Evolutionary conservation across 1,139 yeast genomes (phyloP).

Genomic region (Nadsonia commutata): DNA sequence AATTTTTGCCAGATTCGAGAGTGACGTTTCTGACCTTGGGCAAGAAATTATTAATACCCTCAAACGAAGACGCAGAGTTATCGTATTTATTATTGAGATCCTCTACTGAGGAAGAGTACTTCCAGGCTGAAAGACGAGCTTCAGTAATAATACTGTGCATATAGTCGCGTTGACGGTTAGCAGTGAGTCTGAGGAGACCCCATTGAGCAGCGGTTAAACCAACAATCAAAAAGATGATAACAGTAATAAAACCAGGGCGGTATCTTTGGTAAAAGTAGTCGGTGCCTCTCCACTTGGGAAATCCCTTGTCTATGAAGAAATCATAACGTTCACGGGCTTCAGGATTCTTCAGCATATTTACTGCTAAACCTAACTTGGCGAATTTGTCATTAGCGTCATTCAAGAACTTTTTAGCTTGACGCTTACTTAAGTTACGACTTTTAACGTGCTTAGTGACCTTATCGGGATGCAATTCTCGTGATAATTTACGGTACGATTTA

Average conservation of each 20-base stretch:
- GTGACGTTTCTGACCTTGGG: slow-evolving; percentile 4
- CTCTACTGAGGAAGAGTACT: slow-evolving; percentile 2
- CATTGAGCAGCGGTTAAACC: slow-evolving; percentile 30
- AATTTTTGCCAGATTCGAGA: slow-evolving; percentile 3
- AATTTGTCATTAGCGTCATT: slow-evolving; percentile 39
- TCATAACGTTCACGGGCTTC: slow-evolving; percentile 60
- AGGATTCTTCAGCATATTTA: slow-evolving; percentile 52
- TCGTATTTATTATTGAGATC: slow-evolving; percentile 3
- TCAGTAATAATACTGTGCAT: slow-evolving; percentile 24
- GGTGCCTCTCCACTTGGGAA: slow-evolving; percentile 43
- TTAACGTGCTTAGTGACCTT: slow-evolving; percentile 29
- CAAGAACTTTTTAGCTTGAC: slow-evolving; percentile 41
- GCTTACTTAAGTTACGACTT: slow-evolving; percentile 19
- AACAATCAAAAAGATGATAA: slow-evolving; percentile 34
- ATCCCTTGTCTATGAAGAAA: slow-evolving; percentile 69
- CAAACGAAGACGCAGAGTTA: slow-evolving; percentile 4
- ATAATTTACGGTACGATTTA: slow-evolving; percentile 57
- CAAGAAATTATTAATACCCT: slow-evolving; percentile 4
- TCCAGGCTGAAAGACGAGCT: slow-evolving; percentile 35
- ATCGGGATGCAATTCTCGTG: slow-evolving; percentile 73
- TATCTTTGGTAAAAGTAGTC: slow-evolving; percentile 23
- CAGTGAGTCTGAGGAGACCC: slow-evolving; percentile 31
- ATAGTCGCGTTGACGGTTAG: slow-evolving; percentile 47
- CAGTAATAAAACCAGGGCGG: slow-evolving; percentile 40
- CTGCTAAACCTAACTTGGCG: slow-evolving; percentile 60